Evolutionary conservation across 2,329 filamentous ascomycete genomes (phyloP).

Genomic region (Sporothrix curviconia): DNA sequence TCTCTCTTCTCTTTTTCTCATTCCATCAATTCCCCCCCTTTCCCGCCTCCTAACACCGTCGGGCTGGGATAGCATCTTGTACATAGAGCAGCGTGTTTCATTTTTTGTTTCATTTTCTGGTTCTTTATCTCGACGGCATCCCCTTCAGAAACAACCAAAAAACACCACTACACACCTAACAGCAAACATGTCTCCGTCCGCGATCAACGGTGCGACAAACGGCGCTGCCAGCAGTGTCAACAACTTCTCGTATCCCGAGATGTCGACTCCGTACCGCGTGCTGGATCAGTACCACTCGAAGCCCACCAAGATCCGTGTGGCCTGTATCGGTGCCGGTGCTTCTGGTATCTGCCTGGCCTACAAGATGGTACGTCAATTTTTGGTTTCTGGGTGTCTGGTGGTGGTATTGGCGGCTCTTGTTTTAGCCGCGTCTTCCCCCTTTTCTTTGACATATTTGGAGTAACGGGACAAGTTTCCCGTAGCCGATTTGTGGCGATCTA

Average conservation of each 20-base stretch:
- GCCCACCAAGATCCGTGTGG: constrained; percentile 28
- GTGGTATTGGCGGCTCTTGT: background rate
- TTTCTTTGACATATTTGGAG: background rate
- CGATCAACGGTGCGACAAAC: constrained; percentile 7
- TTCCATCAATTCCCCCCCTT: background rate
- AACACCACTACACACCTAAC: background rate
- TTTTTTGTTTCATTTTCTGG: background rate
- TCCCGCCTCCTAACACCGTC: background rate
- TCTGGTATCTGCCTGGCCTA: constrained; percentile 42
- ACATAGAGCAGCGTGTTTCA: background rate
- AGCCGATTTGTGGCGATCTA: too few species aligned
- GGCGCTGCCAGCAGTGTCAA: constrained; percentile 9
- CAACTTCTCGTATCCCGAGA: constrained; percentile 25
- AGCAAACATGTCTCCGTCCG: constrained; percentile 1
- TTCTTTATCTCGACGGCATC: background rate
- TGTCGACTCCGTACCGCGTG: constrained; percentile 24
- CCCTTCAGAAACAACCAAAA: background rate
- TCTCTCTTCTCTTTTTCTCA: background rate
- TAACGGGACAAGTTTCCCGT: constrained; percentile 6
- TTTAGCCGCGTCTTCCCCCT: background rate
- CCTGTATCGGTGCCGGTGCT: constrained; percentile 39
- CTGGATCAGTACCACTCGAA: constrained; percentile 31
- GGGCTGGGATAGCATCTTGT: background rate
- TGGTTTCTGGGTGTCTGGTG: background rate
- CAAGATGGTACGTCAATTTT: constrained; percentile 29